A percentile compares a stretch with the other conserved stretches of the same genome.
phyloP scores from a whole-genome alignment of 768 basidiomycete species.

The Suillus cothurnatus region DNA sequence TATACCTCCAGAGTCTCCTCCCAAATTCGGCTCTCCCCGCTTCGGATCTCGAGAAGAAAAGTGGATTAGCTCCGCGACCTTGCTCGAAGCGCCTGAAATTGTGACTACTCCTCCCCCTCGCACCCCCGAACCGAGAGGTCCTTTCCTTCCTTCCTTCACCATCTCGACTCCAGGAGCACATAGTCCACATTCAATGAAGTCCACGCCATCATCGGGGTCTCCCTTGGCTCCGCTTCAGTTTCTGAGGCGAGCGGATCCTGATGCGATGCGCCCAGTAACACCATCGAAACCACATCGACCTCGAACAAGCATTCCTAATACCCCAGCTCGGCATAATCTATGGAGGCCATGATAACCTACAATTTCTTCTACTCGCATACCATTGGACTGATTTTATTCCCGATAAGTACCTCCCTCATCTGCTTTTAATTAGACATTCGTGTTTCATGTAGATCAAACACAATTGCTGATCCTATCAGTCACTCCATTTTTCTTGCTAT shows the following conservation, averaged over 20 bases:
- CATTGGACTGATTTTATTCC: slow-evolving; percentile 18
- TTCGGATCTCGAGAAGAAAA: slow-evolving; percentile 59
- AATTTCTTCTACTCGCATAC: slow-evolving; percentile 16
- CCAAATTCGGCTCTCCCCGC: slow-evolving; percentile 43
- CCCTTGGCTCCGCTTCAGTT: slow-evolving; percentile 84
- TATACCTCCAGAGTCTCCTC: slow-evolving; percentile 62
- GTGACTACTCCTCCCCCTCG: slow-evolving; percentile 43
- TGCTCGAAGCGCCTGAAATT: slow-evolving; percentile 57
- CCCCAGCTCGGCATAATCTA: slow-evolving; percentile 53
- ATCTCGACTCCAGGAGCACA: slow-evolving; percentile 50
- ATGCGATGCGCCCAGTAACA: slow-evolving; percentile 59
- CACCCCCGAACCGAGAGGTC: slow-evolving; percentile 67
- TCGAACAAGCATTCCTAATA: slow-evolving; percentile 41
- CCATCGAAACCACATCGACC: slow-evolving; percentile 64
- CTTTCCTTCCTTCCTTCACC: slow-evolving; percentile 67
- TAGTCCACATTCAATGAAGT: slow-evolving; percentile 48
- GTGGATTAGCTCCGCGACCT: slow-evolving; percentile 81
- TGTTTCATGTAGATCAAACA: slow-evolving; percentile 29
- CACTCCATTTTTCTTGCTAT: slow-evolving; percentile 25
- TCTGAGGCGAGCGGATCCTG: slow-evolving; percentile 74
- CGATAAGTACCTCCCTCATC: slow-evolving; percentile 16
- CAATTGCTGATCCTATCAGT: slow-evolving; percentile 24
- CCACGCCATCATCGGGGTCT: slow-evolving; percentile 66
- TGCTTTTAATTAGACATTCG: slow-evolving; percentile 31
- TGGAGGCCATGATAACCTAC: slow-evolving; percentile 61